These are phyloP conservation scores for Cicer arietinum DNA, from an alignment of 306 rosid genomes.

Conservation along the genomic window DNA sequence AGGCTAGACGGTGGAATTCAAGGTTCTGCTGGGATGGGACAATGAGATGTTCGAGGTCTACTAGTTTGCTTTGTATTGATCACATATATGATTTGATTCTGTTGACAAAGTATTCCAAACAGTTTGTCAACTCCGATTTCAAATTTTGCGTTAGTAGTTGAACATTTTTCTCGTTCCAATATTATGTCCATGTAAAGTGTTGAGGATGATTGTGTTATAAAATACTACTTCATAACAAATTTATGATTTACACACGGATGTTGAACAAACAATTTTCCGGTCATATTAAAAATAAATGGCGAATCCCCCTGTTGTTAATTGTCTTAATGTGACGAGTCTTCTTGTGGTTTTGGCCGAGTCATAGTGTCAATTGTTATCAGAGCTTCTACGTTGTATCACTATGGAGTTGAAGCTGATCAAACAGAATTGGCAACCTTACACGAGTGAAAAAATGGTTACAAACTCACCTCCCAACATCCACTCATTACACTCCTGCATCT, in stretches of 20 bases:
- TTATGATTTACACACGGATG: not conserved
- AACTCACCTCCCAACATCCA: too few relatives aligned
- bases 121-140: conserved; percentile 17
- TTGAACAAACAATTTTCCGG: conserved; percentile 5
- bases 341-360: too few relatives aligned
- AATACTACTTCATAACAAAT: not conserved
- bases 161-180: conserved; percentile 33
- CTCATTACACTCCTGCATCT: too few relatives aligned
- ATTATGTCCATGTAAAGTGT: conserved; percentile 13
- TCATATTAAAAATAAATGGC: not conserved
- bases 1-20: conserved; percentile 13
- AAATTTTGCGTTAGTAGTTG: conserved; percentile 10
- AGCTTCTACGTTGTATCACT: too few relatives aligned
- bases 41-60: conserved; percentile 13
- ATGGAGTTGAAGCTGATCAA: too few relatives aligned
- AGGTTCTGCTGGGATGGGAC: conserved; percentile 32
- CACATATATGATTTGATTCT: not conserved
- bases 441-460: too few relatives aligned
- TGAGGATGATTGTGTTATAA: conserved; percentile 34
- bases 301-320: not conserved
- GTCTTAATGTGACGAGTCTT: too few relatives aligned
- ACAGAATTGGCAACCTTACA: too few relatives aligned
- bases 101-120: conserved; percentile 23
- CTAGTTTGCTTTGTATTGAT: conserved; percentile 36
- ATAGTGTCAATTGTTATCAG: too few relatives aligned